Evolutionary conservation across 768 basidiomycete species (phyloP), one percentile per base, ranked within the genome.

Genomic region (Amylocystis lapponica): DNA sequence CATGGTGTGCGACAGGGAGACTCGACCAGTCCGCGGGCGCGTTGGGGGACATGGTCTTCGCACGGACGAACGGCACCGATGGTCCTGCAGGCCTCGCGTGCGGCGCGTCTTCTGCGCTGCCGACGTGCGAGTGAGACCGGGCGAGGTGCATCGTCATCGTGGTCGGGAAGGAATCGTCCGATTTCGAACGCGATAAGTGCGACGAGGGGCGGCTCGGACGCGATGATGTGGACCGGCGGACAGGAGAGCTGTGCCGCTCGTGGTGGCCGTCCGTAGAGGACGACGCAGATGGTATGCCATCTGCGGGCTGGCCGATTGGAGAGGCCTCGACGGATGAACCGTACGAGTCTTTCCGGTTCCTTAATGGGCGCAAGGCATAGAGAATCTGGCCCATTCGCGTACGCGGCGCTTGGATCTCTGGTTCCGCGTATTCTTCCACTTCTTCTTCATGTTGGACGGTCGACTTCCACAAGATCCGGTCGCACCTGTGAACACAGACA

Each of bases 391-490:
- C 67, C 38, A 83, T 67, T 29, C 70, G 69, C 21, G 65, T 73
- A n/a, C 71, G 66, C 23, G 70, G 55, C 34, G 32, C 57, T 51
- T 27, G 57, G 54, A 37, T 58, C 25, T n/a, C 43, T 12, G 38
- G 37, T 2, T 56, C 50, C 14, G 56, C 58, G 19, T 39, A 41
- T 7, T 64, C 63, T 9, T 71, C 67, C 13, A 65, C 66, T 27
- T 69, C 71, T 8, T 65, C 59, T 20, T 71, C 70, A 13, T 72
- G 73, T 23, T 66, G 56, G 20, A 85, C 69, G 1, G 82, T 88
- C 5, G 83, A 73, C 61, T 88, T 91, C 80, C 81, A 90, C 4
- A 91, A 63, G 34, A 91, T 86, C 16, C 88, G 79, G 58, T 91
- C 88, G 55, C 88, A 91, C 85, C 85, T 86, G 40, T 6, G 46